Base-by-base conservation (phyloP, 2,329 filamentous ascomycete species). In the Xylaria sp. region DNA sequence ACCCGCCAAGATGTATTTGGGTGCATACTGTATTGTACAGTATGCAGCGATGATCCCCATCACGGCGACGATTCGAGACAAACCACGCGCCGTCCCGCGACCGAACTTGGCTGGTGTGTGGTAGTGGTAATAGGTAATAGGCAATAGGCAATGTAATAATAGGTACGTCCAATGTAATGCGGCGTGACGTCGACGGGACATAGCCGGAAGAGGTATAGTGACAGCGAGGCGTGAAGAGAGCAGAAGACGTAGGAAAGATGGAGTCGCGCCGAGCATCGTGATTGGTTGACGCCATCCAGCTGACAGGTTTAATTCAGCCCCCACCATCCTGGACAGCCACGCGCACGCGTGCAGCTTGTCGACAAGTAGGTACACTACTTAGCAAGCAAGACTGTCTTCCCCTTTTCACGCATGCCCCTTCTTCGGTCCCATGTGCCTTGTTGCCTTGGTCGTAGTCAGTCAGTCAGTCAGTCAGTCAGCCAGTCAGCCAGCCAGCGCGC, bases 271-370 rank as follows among this genome's bases (percentile, higher is more conserved):
- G 41, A 9, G 52, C 13, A 63, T 70, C 39, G 66, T 77, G 70
- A 82, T 82, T 82, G 81, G 80, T 65, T 68, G 76, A 72, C 73
- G 76, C 72, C 12, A 74, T 76, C 63, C 81, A 81, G 78, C 76
- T 82, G 80, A 82, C 79, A 39, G 28, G 28, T 30, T 55, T 56
- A 60, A 61, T 55, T 23, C 34, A 43, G 39, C 45, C 63, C 56
- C 56, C 57, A 55, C 15, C 1, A 41, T n/a, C 18, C 39, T 15
- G 13, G 36, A 39, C 52, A 48, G 32, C 18, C 60, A 32, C 30
- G 34, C 39, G 36, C 45, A 23, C 48, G 48, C 18, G 45, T 10
- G 9, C 15, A 18, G 3, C n/a, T n/a, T n/a, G n/a, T n/a, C n/a
- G n/a, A n/a, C n/a, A n/a, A n/a, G n/a, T n/a, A n/a, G n/a, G n/a